A percentile compares a stretch with the other conserved stretches of the same genome.
Evolutionary conservation across 2,329 filamentous ascomycete genomes (phyloP).

Genomic region (Ophiocordyceps camponoti-leonardi): DNA sequence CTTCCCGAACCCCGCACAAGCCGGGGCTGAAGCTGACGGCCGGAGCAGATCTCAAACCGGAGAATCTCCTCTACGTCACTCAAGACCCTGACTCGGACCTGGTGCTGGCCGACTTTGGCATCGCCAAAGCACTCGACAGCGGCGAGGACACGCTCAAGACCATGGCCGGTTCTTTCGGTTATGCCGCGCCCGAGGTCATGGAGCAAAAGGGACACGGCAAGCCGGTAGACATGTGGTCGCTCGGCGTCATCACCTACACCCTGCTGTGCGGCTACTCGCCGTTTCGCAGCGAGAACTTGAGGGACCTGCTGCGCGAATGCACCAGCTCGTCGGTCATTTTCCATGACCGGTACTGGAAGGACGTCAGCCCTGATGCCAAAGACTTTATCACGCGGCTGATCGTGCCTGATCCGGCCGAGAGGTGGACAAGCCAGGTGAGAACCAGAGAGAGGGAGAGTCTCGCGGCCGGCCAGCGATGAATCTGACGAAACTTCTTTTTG

Average conservation of each 20-base stretch:
- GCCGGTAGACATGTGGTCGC: conserved; percentile 97
- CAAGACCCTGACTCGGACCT: conserved; percentile 62
- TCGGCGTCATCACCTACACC: conserved; percentile 97
- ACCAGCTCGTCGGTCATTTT: conserved; percentile 71
- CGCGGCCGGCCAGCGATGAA: neutral
- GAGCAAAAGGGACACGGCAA: conserved; percentile 94
- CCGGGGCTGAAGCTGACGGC: neutral
- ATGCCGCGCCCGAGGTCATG: conserved; percentile 97
- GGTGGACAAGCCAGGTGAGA: conserved; percentile 59
- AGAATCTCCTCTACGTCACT: conserved; percentile 90
- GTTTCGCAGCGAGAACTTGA: conserved; percentile 86
- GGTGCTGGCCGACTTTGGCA: conserved; percentile 93
- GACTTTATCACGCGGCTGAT: conserved; percentile 77
- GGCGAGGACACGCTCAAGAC: conserved; percentile 87
- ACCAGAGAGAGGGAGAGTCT: too few relatives aligned
- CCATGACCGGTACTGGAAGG: conserved; percentile 97
- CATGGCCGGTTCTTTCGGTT: conserved; percentile 97
- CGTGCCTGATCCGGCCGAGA: conserved; percentile 58
- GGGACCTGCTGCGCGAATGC: conserved; percentile 90
- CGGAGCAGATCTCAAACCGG: conserved; percentile 78
- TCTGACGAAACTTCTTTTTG: neutral
- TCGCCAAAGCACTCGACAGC: conserved; percentile 90
- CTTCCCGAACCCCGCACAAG: neutral
- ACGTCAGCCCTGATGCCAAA: conserved; percentile 89
- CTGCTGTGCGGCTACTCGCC: conserved; percentile 95